Conservation (phyloP, 1,139 yeast species). For the Candida freyschussii region DNA sequence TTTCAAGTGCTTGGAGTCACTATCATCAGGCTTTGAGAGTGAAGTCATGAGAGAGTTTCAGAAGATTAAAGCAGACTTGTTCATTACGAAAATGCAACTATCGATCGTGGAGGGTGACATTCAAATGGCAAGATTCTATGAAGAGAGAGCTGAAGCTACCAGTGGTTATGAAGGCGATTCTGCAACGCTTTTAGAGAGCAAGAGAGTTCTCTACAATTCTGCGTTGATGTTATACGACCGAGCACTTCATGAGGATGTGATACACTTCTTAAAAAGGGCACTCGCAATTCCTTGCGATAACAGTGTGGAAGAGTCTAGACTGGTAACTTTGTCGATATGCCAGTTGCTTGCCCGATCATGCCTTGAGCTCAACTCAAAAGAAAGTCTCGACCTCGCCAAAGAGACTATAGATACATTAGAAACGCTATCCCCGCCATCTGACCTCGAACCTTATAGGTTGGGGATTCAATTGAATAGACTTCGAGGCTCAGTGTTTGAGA, state of each 20-base stretch:
- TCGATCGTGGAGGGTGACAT: constrained; percentile 23
- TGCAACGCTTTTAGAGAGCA: constrained; percentile 13
- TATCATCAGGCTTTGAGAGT: constrained; percentile 11
- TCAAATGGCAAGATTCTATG: constrained; percentile 27
- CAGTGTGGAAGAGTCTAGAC: constrained; percentile 2
- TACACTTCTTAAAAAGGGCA: constrained; percentile 21
- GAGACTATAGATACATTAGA: constrained; percentile 17
- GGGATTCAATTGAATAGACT: constrained; percentile 18
- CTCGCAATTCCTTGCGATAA: constrained; percentile 8
- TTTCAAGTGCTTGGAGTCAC: constrained; percentile 16
- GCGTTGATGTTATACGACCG: constrained; percentile 19
- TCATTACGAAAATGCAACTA: constrained; percentile 25
- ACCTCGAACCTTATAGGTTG: constrained; percentile 24
- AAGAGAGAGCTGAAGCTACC: constrained; percentile 22
- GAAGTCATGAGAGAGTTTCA: constrained; percentile 8
- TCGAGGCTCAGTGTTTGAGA: constrained; percentile 7
- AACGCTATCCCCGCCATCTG: constrained; percentile 9
- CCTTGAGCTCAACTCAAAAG: constrained; percentile 14
- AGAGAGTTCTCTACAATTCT: constrained; percentile 25
- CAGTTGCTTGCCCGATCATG: constrained; percentile 22
- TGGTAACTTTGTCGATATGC: constrained; percentile 12
- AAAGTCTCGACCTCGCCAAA: constrained; percentile 14
- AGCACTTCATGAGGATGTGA: constrained; percentile 14
- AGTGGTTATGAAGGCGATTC: constrained; percentile 4
- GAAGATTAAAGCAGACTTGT: constrained; percentile 18